Evolutionary conservation across 2,329 filamentous ascomycete genomes (phyloP), one percentile per base, ranked within the genome.

Genomic region (Alternaria ventricosa): DNA sequence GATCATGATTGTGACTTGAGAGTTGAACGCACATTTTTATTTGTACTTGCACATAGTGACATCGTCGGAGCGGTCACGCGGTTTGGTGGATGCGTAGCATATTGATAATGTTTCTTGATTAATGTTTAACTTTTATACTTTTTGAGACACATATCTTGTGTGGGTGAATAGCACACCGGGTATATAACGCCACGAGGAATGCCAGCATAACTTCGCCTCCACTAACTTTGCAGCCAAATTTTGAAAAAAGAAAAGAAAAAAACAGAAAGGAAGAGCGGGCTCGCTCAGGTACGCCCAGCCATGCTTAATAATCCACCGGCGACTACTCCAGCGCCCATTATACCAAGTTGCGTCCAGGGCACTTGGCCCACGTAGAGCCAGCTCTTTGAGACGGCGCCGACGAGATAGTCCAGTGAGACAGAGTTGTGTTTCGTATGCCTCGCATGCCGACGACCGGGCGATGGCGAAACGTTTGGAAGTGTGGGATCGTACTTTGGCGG

Each of bases 121-220:
- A 18, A 15, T 6, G 9, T 11, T 53, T 53, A 33, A 23, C 33
- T 41, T 36, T 23, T n/a, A 2, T 36, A 23, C 13, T 53, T 23
- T 36, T 10, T 7, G 18, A 41, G n/a, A 23, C 10, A n/a, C 22
- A n/a, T 1, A 23, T 53, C 6, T 5, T 53, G 10, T 25, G 20
- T n/a, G 7, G 13, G 36, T n/a, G 5, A 36, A 12, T 9, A 18
- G 20, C 30, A 41, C 46, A 28, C 46, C 13, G 46, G 54, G 54
- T 61, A 61, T 61, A 57, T 27, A 51, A 57, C 36, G 45, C 59
- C 45, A 36, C 33, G 3, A 12, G 30, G 46, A 25, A 28, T 33
- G 18, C 28, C 20, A 25, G 22, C 49, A 53, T n/a, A 15, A 20
- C 22, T 20, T 27, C 10, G 11, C 23, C 43, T 41, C 36, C 33